phyloP scores from a whole-genome alignment of 2,329 filamentous ascomycete genomes.

The Ophioceras dolichostomum region DNA sequence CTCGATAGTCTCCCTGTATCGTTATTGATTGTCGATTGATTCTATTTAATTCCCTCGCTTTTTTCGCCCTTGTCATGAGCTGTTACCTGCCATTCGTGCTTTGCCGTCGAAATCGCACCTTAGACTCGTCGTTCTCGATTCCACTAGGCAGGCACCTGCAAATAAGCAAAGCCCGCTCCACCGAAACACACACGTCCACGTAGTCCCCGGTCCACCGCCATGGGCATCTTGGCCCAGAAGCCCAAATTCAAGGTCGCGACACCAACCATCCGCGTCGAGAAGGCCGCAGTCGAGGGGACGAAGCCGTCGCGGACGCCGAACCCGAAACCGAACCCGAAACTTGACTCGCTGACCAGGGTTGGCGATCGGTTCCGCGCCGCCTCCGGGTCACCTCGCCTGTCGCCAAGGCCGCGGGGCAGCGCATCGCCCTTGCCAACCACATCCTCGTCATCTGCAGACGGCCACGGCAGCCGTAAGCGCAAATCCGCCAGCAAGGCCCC shows the following conservation, averaged over 20 bases:
- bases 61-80: too few relatives aligned
- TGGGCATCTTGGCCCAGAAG: conserved; percentile 29
- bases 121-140: too few relatives aligned
- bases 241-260: conserved; percentile 38
- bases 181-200: too few relatives aligned
- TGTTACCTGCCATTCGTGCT: too few relatives aligned
- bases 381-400: conserved; percentile 27
- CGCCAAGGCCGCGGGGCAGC: conserved; percentile 6
- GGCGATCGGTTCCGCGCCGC: conserved; percentile 15
- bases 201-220: conserved; percentile 10
- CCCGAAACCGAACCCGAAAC: conserved; percentile 22
- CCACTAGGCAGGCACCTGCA: too few relatives aligned
- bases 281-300: conserved; percentile 30
- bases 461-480: conserved; percentile 31
- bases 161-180: too few relatives aligned
- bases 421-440: conserved; percentile 6
- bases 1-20: too few relatives aligned
- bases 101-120: too few relatives aligned
- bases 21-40: too few relatives aligned
- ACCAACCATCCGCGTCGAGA: conserved; percentile 38
- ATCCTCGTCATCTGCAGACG: conserved; percentile 10
- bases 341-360: conserved; percentile 13
- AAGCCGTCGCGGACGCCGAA: too few relatives aligned
- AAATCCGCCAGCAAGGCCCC: conserved; percentile 24
- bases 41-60: too few relatives aligned